phyloP scores from a whole-genome alignment of 371 early-diverging fungal species.

The Globomyces sp. region DNA sequence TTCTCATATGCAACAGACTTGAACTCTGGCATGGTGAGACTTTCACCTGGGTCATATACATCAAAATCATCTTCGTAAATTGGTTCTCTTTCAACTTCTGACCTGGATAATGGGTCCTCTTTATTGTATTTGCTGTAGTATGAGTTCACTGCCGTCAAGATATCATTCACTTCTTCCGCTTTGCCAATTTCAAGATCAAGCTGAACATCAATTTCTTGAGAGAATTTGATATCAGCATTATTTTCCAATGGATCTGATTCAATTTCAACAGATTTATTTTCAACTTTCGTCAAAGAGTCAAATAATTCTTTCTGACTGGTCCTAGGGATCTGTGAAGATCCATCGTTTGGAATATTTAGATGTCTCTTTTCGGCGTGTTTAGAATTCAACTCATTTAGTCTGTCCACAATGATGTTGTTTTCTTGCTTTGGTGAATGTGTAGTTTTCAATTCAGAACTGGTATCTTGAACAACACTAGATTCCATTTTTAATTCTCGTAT shows the following conservation, averaged over 20 bases:
- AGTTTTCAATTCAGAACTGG: too few relatives aligned
- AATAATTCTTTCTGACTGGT: background rate
- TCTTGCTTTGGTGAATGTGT: too few relatives aligned
- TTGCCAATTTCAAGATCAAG: background rate
- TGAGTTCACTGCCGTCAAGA: background rate
- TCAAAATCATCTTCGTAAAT: constrained; percentile 9
- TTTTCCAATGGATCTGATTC: constrained; percentile 16
- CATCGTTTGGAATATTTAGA: background rate
- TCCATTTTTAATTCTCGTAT: too few relatives aligned
- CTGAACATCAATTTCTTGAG: background rate
- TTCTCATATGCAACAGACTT: too few relatives aligned
- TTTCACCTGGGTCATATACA: background rate
- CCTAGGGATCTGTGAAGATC: background rate
- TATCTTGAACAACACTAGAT: too few relatives aligned
- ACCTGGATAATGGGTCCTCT: background rate
- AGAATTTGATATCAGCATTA: background rate
- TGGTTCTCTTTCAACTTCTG: background rate
- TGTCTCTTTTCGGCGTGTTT: background rate
- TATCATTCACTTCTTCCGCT: background rate
- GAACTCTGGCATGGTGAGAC: too few relatives aligned
- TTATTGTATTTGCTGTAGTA: background rate
- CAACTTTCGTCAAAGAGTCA: background rate
- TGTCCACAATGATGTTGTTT: too few relatives aligned
- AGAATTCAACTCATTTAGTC: too few relatives aligned
- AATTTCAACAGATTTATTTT: constrained; percentile 15